Conservation (phyloP, 768 basidiomycete species). For the Daedalea quercina region DNA sequence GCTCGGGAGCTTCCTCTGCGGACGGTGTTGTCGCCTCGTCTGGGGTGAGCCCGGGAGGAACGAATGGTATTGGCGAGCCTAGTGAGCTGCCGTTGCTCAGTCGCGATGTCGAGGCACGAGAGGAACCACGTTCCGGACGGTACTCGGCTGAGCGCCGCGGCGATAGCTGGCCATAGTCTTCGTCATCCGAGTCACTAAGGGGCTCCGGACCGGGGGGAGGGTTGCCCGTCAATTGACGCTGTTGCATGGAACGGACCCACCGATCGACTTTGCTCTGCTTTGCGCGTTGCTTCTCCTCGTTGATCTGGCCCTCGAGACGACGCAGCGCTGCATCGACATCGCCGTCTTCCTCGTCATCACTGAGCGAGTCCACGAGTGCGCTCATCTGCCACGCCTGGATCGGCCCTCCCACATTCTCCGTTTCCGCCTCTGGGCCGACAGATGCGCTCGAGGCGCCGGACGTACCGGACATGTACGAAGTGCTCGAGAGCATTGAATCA, state of each 20-base stretch:
- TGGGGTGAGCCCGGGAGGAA: neutral
- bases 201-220: constrained; percentile 40
- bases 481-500: constrained; percentile 49
- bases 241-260: constrained; percentile 71
- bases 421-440: constrained; percentile 17
- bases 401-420: constrained; percentile 29
- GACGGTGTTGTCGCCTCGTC: neutral
- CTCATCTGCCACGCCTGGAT: constrained; percentile 84
- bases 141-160: neutral
- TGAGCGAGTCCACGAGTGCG: constrained; percentile 63
- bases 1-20: neutral
- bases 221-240: constrained; percentile 50
- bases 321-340: constrained; percentile 79
- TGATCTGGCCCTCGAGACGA: constrained; percentile 82
- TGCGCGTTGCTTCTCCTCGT: constrained; percentile 60
- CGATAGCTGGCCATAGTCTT: constrained; percentile 27
- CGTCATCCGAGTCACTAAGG: constrained; percentile 40
- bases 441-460: constrained; percentile 37
- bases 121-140: neutral
- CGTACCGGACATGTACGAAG: constrained; percentile 23
- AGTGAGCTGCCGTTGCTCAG: constrained; percentile 9
- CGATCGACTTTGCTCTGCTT: constrained; percentile 74
- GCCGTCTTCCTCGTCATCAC: constrained; percentile 68
- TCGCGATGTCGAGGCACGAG: neutral
- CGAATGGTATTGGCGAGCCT: neutral